phyloP scores from a whole-genome alignment of 805 yeast genomes.

The Metschnikowia continentalis region DNA sequence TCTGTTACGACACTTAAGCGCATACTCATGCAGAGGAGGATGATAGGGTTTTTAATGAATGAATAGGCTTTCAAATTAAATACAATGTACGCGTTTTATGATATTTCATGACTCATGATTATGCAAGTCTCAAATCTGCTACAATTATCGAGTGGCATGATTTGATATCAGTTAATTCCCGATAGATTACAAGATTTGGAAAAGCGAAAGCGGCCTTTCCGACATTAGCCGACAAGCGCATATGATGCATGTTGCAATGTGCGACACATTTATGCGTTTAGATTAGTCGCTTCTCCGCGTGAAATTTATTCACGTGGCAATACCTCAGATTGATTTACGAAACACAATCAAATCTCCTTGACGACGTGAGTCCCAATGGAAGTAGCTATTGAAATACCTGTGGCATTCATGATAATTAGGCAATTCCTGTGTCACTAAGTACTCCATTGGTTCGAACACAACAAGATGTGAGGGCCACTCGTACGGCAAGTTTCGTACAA shows the following conservation, averaged over 20 bases:
- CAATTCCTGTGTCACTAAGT: constrained; percentile 37
- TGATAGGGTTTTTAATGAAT: background rate
- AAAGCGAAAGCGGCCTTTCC: background rate
- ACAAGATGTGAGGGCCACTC: constrained; percentile 60
- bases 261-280: constrained; percentile 4
- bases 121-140: background rate
- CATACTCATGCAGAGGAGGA: background rate
- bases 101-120: background rate
- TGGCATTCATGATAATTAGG: constrained; percentile 43
- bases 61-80: background rate
- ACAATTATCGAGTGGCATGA: background rate
- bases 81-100: background rate
- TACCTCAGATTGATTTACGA: constrained; percentile 12
- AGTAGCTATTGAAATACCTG: constrained; percentile 70
- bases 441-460: constrained; percentile 62
- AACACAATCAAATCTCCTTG: constrained; percentile 74
- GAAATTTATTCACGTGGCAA: background rate
- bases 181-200: background rate
- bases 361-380: constrained; percentile 85
- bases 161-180: background rate
- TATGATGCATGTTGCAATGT: background rate
- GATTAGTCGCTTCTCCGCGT: background rate
- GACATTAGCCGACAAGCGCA: background rate
- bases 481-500: constrained; percentile 35
- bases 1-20: background rate